Evolutionary conservation across 495 filamentous ascomycete species (phyloP), one percentile per base, ranked within the genome.

Genomic region (Corynascus novoguineensis): DNA sequence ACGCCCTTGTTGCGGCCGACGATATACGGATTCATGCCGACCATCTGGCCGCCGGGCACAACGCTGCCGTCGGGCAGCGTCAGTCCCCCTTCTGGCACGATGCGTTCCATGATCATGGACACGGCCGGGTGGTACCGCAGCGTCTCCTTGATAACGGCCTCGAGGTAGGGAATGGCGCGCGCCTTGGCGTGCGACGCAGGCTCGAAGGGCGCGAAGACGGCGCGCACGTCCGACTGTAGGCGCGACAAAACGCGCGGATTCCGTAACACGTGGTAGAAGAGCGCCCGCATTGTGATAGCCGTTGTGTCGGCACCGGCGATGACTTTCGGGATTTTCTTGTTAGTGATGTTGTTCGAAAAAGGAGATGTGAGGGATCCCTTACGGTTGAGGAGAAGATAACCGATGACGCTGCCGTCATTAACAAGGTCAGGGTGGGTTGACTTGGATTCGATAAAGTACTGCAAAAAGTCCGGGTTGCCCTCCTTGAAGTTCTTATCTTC

Each of bases 81-180:
- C 5, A 79, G 68, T 0, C 81, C 83, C 4, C 71, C 71, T n/a
- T 61, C 62, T 10, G 79, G 83, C 5, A 85, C 81, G 44, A 81
- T 64, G n/a, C 81, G 77, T 62, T 84, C 82, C 37, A 84, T 71
- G 27, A 75, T 69, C 31, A 82, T 71, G 6, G 74, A 75, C 12
- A 79, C 68, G 14, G 81, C 73, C 0, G 85, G 78, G 64, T 85
- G 78, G 12, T 82, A 55, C 3, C 83, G 78, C 61, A 83, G 71
- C 0, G 77, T 70, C 62, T 88, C 85, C 55, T 82, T 79, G 61
- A 86, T 72, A 15, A 78, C 73, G 7, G 83, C 81, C 34, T 82
- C 75, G 21, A 86, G 75, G 60, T 86, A 87, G 8, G 75, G 77
- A 10, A 85, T 53, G 1, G 60, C 58, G 21, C 63, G 57, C 9